Conservation (phyloP, 352 stramenopile genomes). For the Globisporangium ultimum region DNA sequence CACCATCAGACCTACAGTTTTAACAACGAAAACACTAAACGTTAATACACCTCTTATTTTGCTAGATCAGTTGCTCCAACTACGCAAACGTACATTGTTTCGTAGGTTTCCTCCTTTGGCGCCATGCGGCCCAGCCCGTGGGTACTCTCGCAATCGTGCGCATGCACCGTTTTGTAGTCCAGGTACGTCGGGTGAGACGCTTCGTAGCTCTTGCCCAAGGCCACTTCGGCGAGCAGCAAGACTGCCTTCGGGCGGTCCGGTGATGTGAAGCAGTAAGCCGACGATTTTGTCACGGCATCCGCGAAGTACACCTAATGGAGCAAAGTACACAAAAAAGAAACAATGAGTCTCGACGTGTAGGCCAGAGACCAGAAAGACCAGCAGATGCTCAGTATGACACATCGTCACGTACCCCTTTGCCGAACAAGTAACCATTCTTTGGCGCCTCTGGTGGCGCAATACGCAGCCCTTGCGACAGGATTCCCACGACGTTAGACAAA, state of each 20-base stretch:
- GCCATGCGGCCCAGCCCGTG: constrained; percentile 62
- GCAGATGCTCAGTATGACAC: no score
- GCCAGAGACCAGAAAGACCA: no score
- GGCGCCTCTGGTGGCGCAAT: constrained; percentile 79
- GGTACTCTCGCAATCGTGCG: constrained; percentile 44
- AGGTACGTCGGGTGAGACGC: constrained; percentile 55
- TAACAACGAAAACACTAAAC: background rate
- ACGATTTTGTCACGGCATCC: constrained; percentile 60
- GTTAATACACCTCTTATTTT: background rate
- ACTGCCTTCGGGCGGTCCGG: constrained; percentile 42
- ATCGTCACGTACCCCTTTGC: constrained; percentile 37
- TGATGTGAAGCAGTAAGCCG: constrained; percentile 49
- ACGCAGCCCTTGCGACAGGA: constrained; percentile 73
- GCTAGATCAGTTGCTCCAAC: background rate
- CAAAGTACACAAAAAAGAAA: no score
- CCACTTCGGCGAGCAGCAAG: constrained; percentile 65
- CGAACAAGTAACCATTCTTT: constrained; percentile 69
- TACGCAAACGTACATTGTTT: constrained; percentile 29
- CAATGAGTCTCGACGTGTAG: no score
- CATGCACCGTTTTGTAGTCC: constrained; percentile 42
- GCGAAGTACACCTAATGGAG: constrained; percentile 61
- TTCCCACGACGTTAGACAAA: constrained; percentile 76
- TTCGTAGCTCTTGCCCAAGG: constrained; percentile 34
- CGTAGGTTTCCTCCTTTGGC: constrained; percentile 32
- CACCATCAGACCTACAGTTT: constrained; percentile 34